Evolutionary conservation across 306 rosid genomes (phyloP), one percentile per base, ranked within the genome.

Genomic region (Cicer bijugum): DNA sequence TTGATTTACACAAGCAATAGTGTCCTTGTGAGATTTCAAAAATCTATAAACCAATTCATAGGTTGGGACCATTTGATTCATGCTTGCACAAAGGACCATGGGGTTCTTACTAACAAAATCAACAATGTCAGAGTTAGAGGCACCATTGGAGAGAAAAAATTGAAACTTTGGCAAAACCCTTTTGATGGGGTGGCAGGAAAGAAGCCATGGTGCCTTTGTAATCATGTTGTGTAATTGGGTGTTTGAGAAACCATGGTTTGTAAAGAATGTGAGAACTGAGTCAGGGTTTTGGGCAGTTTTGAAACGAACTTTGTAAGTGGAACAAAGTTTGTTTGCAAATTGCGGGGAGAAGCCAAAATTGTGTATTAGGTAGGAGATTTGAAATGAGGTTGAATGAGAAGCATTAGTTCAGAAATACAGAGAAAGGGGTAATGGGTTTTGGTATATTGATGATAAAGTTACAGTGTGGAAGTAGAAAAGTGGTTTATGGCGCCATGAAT

Each of bases 1-100:
- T 1, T 28, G 1, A 58, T 2, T 11, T 2, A 12, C 2, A 5
- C 11, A 6, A 58, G 15, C 1, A 58, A 58, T 5, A 58, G 16
- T 28, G 0, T 28, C 15, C 8, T 57, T 57, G 1, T 5, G 8
- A 3, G 40, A 56, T 56, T 56, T 14, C 40, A 23, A 10, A 39
- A 57, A 58, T 6, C 64, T 28, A 28, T 58, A 5, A 6, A 28
- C 40, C 64, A 58, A 58, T 28, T 58, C 40, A 58, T 58, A 58
- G 5, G 40, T 12, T 1, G 42, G 64, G 5, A 58, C 1, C 1
- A 28, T 58, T 5, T 58, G 15, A 2, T 58, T 16, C 16, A 58
- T 2, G 42, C 42, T 58, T 12, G 17, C 9, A 11, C 4, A 6
- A 6, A 58, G 16, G 1, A 58, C 16, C 4, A 11, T 0, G 0